Evolutionary conservation across 768 basidiomycete species (phyloP), one percentile per base, ranked within the genome.

Genomic region (Leccinum variicolor): DNA sequence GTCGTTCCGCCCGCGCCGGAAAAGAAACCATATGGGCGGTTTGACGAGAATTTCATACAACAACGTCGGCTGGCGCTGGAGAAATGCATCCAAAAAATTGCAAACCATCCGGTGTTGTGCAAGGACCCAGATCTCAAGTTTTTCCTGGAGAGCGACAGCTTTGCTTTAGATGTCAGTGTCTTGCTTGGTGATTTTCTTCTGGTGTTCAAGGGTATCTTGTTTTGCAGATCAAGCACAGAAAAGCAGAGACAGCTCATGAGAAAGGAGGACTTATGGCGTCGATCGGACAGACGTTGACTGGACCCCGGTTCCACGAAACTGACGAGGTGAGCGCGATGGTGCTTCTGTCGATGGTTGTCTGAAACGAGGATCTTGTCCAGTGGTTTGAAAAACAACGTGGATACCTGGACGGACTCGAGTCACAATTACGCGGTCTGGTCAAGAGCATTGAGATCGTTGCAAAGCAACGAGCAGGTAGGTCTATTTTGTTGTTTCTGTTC

Each of bases 1-100:
- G 89, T 98, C 39, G 94, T 99, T 0, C 97, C 97, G 8, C 96
- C 96, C 0, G 91, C 90, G 6, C 97, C 97, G 0, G 97, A 96
- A 72, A 99, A 99, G 79, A 92, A 89, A 59, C 77, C 92, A 0
- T 92, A 97, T 64, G 94, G 92, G 6, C 85, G 97, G 17, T 99
- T 99, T 73, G 91, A 94, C 64, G 87, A 94, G 51, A 83, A 88
- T 28, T 98, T 99, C 64, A 86, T 99, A 36, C 86, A 89, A 58
- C 91, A 93, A 62, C 83, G 97, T 2, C 81, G 96, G 23, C 68
- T 82, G 21, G 94, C 86, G 0, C 79, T 99, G 15, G 90, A 98
- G 67, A 87, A 90, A 67, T 97, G 94, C 67, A 84, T 98, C 48
- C 86, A 89, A 68, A 98, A 98, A 75, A 95, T 88, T 51, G 92